Percentiles rank a stretch among this genome's conserved stretches.
Evolutionary conservation across 1,284 basidiomycete species (phyloP).

Genomic region (Moesziomyces sp.): DNA sequence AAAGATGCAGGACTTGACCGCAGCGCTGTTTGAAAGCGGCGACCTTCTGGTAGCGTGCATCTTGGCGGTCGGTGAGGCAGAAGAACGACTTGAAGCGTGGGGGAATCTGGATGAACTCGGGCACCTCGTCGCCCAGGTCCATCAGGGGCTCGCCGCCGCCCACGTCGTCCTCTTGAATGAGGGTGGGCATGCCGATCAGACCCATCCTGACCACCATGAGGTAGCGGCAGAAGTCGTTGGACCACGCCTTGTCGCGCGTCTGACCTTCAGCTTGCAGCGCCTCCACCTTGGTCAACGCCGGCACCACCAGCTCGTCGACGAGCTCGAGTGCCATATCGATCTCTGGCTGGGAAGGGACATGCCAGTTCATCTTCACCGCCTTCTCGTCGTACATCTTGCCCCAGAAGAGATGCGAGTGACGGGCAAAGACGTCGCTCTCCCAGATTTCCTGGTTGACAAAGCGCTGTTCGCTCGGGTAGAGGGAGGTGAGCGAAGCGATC

Average conservation of each 20-base stretch:
- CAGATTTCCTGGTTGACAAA: conserved; percentile 88
- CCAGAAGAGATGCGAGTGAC: conserved; percentile 82
- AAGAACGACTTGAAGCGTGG: conserved; percentile 74
- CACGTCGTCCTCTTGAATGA: conserved; percentile 72
- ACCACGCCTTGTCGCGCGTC: conserved; percentile 71
- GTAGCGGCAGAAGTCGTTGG: conserved; percentile 93
- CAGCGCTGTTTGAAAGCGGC: conserved; percentile 75
- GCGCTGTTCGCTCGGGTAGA: conserved; percentile 83
- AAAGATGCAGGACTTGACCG: conserved; percentile 78
- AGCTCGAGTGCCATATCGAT: conserved; percentile 84
- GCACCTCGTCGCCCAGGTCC: conserved; percentile 75
- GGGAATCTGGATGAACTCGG: conserved; percentile 73
- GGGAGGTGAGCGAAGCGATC: conserved; percentile 79
- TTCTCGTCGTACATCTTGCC: conserved; percentile 82
- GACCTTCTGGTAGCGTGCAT: conserved; percentile 79
- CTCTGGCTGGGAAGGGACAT: conserved; percentile 80
- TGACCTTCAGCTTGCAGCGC: conserved; percentile 68
- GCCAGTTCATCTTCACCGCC: conserved; percentile 89
- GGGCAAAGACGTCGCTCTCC: conserved; percentile 81
- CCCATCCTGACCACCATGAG: conserved; percentile 73
- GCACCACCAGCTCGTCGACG: conserved; percentile 77
- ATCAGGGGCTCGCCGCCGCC: conserved; percentile 74
- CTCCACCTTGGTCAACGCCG: conserved; percentile 78
- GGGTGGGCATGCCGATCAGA: conserved; percentile 78
- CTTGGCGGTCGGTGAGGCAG: conserved; percentile 78